Conservation (phyloP, 2,329 filamentous ascomycete genomes). For the Pseudocercospora ulei region DNA sequence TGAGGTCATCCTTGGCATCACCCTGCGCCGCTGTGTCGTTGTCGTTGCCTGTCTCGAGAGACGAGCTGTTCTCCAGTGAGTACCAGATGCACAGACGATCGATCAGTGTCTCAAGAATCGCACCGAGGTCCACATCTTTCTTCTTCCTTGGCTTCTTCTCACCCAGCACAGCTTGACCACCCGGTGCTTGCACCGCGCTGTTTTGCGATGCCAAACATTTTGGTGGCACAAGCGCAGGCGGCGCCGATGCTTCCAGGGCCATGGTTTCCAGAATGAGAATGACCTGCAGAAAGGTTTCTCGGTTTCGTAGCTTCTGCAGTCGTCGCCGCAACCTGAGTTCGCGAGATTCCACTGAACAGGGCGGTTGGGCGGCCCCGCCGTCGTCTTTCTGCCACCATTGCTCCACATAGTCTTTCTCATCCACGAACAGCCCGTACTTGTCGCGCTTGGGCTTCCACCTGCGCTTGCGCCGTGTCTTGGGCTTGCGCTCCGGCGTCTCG, state of each 20-base stretch:
- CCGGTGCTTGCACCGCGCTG: slow-evolving; percentile 14
- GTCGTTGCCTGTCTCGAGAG: slow-evolving; percentile 30
- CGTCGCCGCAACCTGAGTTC: slow-evolving; percentile 49
- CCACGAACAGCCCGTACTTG: slow-evolving; percentile 58
- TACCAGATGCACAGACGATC: slow-evolving; percentile 79
- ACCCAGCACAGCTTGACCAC: slow-evolving; percentile 4
- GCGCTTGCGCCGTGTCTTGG: slow-evolving; percentile 43
- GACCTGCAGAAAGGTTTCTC: slow-evolving; percentile 72
- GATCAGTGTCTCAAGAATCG: slow-evolving; percentile 61
- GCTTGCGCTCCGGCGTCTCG: slow-evolving; percentile 20
- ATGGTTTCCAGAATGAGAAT: slow-evolving; percentile 69
- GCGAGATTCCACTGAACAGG: slow-evolving; percentile 38
- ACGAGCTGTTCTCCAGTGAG: slow-evolving; percentile 57
- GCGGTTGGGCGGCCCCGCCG: slow-evolving; percentile 32
- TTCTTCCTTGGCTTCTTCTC: slow-evolving; percentile 41
- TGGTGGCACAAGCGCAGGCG: slow-evolving; percentile 16
- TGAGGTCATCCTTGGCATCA: slow-evolving; percentile 51
- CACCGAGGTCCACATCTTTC: slow-evolving; percentile 56
- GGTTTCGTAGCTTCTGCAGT: slow-evolving; percentile 56
- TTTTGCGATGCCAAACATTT: slow-evolving; percentile 31
- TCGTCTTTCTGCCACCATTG: slow-evolving; percentile 59
- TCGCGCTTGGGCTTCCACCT: slow-evolving; percentile 55
- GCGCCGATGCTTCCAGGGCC: slow-evolving; percentile 50
- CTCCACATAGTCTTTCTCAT: slow-evolving; percentile 55
- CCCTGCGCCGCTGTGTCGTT: slow-evolving; percentile 23